Percentiles rank a stretch among this genome's conserved stretches.
Conservation (phyloP, 305 asterid genomes). For the Solanum chacoense region DNA sequence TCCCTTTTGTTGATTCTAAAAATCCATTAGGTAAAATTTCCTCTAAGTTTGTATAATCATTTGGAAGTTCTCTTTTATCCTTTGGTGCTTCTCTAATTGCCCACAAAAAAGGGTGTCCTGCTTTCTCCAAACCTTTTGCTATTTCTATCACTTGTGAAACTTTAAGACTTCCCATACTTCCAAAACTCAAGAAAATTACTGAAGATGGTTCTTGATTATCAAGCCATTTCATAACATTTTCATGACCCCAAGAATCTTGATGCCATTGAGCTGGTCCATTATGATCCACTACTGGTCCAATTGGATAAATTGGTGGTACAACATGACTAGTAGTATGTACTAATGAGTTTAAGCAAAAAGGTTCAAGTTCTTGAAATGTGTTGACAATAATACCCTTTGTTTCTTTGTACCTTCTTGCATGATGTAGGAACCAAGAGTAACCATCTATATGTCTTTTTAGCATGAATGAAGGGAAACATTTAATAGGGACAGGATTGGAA, state of each 20-base stretch:
- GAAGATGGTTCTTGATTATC: conserved; percentile 31
- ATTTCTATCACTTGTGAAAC: conserved; percentile 25
- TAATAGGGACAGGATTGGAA: conserved; percentile 19
- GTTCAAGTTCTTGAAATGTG: conserved; percentile 45
- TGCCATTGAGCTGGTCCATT: conserved; percentile 2
- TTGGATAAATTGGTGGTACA: conserved; percentile 27
- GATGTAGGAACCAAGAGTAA: conserved; percentile 1
- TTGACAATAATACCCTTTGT: conserved; percentile 43
- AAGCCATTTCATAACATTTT: conserved; percentile 27
- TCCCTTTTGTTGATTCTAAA: conserved; percentile 19
- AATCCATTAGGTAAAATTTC: conserved; percentile 29
- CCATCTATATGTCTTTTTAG: not conserved
- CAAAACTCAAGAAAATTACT: conserved; percentile 40
- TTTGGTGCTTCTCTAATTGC: conserved; percentile 16
- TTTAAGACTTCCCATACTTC: conserved; percentile 29
- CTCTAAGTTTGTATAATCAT: conserved; percentile 11
- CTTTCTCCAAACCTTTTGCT: conserved; percentile 34
- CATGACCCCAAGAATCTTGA: not conserved
- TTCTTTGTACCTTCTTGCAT: conserved; percentile 12
- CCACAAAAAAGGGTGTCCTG: conserved; percentile 37
- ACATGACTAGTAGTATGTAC: not conserved
- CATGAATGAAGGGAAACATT: conserved; percentile 15
- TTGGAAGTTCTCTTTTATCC: not conserved
- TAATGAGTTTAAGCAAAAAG: conserved; percentile 21
- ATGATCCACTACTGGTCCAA: conserved; percentile 29